These are phyloP conservation scores for Crassisporium funariophilum DNA, from an alignment of 768 basidiomycete genomes.

Conservation along the genomic window DNA sequence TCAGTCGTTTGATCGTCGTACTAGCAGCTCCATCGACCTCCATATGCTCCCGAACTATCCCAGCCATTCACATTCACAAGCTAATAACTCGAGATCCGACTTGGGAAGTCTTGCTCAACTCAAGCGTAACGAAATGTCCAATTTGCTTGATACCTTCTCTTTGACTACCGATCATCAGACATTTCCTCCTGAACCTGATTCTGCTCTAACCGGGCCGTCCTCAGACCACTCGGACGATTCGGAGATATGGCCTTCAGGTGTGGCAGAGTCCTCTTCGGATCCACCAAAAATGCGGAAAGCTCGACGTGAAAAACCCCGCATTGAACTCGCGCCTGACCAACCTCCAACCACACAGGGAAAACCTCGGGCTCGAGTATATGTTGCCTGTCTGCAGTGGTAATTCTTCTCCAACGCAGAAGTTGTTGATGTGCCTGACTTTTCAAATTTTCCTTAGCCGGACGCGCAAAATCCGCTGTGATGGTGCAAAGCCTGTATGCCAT, in stretches of 20 bases:
- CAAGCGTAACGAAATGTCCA: conserved; percentile 6
- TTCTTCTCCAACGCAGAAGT: conserved; percentile 23
- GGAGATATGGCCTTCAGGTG: conserved; percentile 19
- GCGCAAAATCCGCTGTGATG: conserved; percentile 83
- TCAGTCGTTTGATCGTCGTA: conserved; percentile 15
- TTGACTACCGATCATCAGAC: conserved; percentile 1
- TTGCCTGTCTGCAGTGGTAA: conserved; percentile 80
- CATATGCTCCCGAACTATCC: neutral
- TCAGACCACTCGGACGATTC: conserved; percentile 27
- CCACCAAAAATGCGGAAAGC: conserved; percentile 38
- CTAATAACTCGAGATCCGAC: neutral
- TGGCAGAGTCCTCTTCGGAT: conserved; percentile 7
- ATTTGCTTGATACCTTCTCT: conserved; percentile 7
- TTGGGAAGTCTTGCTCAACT: conserved; percentile 3
- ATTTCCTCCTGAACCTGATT: conserved; percentile 11
- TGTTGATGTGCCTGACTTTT: conserved; percentile 7
- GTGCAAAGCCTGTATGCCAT: conserved; percentile 74
- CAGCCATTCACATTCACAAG: neutral
- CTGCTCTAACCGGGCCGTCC: conserved; percentile 16
- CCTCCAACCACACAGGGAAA: conserved; percentile 84
- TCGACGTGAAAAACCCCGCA: conserved; percentile 57
- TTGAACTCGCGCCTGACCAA: conserved; percentile 74
- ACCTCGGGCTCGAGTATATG: conserved; percentile 71
- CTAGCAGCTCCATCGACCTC: conserved; percentile 5
- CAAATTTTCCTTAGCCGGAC: conserved; percentile 52